phyloP scores from a whole-genome alignment of 2,329 filamentous ascomycete species.

The Colletotrichum orbiculare region DNA sequence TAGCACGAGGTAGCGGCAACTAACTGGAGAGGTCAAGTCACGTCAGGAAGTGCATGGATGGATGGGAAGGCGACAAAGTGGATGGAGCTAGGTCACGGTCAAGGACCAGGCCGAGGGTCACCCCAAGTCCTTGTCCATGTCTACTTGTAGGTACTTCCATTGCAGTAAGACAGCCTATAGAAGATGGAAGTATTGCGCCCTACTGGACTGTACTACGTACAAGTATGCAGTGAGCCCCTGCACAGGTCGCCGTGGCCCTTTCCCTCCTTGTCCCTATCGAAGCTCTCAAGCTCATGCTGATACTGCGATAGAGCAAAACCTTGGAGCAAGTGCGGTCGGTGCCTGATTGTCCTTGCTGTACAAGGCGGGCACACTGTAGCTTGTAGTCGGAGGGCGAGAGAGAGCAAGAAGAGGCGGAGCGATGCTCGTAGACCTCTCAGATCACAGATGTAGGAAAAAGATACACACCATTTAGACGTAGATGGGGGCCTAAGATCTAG shows the following conservation, averaged over 20 bases:
- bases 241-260: conserved; percentile 26
- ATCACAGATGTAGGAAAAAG: neutral
- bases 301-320: neutral
- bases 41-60: conserved; percentile 4
- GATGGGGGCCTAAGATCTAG: conserved; percentile 17
- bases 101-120: conserved; percentile 10
- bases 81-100: neutral
- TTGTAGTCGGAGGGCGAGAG: neutral
- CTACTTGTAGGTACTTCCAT: too few relatives aligned
- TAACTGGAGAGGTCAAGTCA: neutral
- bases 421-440: too few relatives aligned
- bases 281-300: too few relatives aligned
- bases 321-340: neutral
- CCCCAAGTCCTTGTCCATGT: too few relatives aligned
- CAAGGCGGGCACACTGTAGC: neutral
- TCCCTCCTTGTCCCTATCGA: neutral
- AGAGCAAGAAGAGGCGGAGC: neutral
- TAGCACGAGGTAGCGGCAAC: neutral
- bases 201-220: too few relatives aligned
- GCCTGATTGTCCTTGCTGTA: too few relatives aligned
- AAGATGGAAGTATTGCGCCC: too few relatives aligned
- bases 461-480: neutral
- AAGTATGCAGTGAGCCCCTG: conserved; percentile 5
- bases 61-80: neutral
- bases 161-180: too few relatives aligned